Evolutionary conservation across 192 early-diverging fungal species (phyloP).

Genomic region (Coemansia sp.): DNA sequence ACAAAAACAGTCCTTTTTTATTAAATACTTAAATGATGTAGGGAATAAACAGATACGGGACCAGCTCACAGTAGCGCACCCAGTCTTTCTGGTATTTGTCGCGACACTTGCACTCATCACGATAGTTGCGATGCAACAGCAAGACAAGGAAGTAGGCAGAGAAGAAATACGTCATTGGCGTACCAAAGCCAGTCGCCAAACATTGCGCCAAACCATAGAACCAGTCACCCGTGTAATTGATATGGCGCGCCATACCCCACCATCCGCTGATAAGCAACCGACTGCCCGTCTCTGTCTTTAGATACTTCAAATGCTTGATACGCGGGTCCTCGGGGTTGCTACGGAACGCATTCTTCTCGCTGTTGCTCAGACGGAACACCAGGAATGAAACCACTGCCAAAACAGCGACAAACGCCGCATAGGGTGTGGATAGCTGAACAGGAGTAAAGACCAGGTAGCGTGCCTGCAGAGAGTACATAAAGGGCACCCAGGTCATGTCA

Average conservation of each 20-base stretch:
- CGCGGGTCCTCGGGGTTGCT: conserved; percentile 58
- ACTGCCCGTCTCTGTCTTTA: conserved; percentile 78
- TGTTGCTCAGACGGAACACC: conserved; percentile 88
- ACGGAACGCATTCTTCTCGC: conserved; percentile 88
- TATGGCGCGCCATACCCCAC: conserved; percentile 93
- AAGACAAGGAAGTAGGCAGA: conserved; percentile 87
- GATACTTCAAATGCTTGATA: conserved; percentile 74
- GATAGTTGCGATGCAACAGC: conserved; percentile 80
- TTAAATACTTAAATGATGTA: conserved; percentile 52
- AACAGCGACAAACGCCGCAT: conserved; percentile 41
- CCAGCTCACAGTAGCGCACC: conserved; percentile 76
- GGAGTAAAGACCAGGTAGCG: conserved; percentile 78
- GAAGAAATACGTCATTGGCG: conserved; percentile 91
- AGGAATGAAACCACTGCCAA: conserved; percentile 65
- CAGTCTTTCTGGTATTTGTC: conserved; percentile 94
- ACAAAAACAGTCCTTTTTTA: background rate
- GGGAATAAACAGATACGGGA: conserved; percentile 85
- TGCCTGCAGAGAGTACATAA: conserved; percentile 86
- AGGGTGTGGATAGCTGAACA: conserved; percentile 50
- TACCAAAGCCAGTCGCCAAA: conserved; percentile 75
- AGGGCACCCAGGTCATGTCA: conserved; percentile 85
- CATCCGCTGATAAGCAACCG: conserved; percentile 81
- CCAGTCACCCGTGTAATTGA: conserved; percentile 98
- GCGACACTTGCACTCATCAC: conserved; percentile 88
- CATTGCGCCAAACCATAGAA: conserved; percentile 88